Evolutionary conservation across 2,329 filamentous ascomycete genomes (phyloP).

Genomic region (Pestalotiopsis fici): DNA sequence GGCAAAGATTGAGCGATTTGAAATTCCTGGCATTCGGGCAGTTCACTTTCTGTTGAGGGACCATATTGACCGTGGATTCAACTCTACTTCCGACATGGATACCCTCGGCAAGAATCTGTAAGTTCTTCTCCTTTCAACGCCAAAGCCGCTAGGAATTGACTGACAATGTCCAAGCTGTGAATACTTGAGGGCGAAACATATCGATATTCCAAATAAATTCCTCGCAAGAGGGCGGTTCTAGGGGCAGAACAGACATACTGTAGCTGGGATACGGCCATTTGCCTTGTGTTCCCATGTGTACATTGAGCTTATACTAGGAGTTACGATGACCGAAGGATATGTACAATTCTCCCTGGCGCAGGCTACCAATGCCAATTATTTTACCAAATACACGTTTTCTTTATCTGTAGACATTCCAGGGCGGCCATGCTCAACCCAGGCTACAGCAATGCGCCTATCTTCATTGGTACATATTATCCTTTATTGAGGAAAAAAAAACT

Average conservation of each 20-base stretch:
- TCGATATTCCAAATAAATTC: slow-evolving; percentile 44
- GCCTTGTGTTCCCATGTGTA: no score
- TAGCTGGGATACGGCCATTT: no score
- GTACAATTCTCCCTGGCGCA: no score
- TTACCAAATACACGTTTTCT: no score
- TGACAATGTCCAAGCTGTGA: slow-evolving; percentile 36
- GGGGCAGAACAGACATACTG: background rate
- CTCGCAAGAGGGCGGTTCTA: slow-evolving; percentile 35
- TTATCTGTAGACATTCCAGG: no score
- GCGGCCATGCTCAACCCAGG: no score
- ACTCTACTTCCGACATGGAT: slow-evolving; percentile 43
- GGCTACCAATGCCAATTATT: no score
- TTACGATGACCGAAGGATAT: no score
- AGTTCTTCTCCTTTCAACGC: background rate
- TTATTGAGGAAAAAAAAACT: no score
- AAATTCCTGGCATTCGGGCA: slow-evolving; percentile 11
- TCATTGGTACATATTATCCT: no score
- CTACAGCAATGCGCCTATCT: no score
- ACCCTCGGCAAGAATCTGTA: slow-evolving; percentile 39
- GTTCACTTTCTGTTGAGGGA: slow-evolving; percentile 43
- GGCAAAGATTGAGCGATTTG: slow-evolving; percentile 14
- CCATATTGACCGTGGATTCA: slow-evolving; percentile 44
- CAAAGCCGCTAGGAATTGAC: background rate
- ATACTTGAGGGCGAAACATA: slow-evolving; percentile 43
- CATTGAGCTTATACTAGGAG: no score